These are phyloP conservation scores for Pyrus pyrifolia DNA, from an alignment of 306 rosid species.

Conservation along the genomic window DNA sequence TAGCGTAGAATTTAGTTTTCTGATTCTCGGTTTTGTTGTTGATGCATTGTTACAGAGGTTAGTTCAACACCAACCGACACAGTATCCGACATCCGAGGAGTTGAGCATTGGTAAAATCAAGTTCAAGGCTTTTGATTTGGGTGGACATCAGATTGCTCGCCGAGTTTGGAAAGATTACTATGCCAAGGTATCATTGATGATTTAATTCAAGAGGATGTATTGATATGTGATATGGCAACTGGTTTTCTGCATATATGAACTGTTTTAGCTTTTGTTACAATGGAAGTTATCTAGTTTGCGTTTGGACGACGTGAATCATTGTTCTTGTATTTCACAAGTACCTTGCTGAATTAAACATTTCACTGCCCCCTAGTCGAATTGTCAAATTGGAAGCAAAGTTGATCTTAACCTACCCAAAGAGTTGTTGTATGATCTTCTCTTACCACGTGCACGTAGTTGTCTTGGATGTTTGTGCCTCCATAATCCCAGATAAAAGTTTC, in stretches of 20 bases:
- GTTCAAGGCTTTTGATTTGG: conserved; percentile 84
- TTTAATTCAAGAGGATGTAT: neutral
- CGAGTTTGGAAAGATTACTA: conserved; percentile 87
- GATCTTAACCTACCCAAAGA: no score
- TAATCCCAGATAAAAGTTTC: conserved; percentile 37
- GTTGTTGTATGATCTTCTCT: neutral
- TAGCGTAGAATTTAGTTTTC: neutral
- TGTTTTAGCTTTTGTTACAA: neutral
- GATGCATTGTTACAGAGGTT: conserved; percentile 52
- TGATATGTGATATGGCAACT: neutral
- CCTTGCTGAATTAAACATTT: neutral
- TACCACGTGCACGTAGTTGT: neutral
- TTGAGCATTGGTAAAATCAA: conserved; percentile 78
- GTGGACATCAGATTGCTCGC: conserved; percentile 77
- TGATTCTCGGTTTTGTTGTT: neutral
- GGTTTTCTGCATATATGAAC: neutral
- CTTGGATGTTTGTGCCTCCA: conserved; percentile 14
- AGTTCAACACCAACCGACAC: conserved; percentile 84
- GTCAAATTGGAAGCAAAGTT: neutral
- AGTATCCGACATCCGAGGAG: conserved; percentile 80
- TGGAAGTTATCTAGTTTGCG: neutral
- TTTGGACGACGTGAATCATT: neutral
- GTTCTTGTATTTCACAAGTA: neutral
- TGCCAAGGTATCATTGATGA: conserved; percentile 48
- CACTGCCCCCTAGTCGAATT: neutral